phyloP scores from a whole-genome alignment of 176 grass and related monocot genomes.

The Triticum aestivum region DNA sequence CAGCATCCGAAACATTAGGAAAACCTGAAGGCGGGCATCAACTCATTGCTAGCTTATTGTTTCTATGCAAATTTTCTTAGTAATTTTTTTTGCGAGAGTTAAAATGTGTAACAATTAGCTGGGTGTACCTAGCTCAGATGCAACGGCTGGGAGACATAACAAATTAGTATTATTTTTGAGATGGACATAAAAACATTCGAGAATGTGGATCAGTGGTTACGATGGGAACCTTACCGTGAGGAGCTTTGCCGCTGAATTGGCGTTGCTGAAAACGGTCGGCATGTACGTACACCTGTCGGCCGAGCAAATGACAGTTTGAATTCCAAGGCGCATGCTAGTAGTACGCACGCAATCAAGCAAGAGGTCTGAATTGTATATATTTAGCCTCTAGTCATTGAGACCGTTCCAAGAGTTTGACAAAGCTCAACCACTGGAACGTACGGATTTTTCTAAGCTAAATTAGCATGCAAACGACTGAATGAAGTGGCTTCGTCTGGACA shows the following conservation, averaged over 20 bases:
- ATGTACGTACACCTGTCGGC: constrained; percentile 26
- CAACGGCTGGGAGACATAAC: no score
- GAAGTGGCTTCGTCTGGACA: no score
- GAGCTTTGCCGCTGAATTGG: constrained; percentile 20
- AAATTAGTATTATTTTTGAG: no score
- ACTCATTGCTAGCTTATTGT: no score
- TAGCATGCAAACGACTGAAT: no score
- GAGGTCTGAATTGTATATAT: not conserved
- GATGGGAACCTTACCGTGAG: constrained; percentile 6
- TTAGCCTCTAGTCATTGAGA: not conserved
- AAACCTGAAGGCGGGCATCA: no score
- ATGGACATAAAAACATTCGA: not conserved
- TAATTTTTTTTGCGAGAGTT: no score
- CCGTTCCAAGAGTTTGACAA: not conserved
- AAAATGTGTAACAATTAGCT: not conserved
- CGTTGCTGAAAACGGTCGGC: constrained; percentile 6
- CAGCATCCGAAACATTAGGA: no score
- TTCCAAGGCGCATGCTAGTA: not conserved
- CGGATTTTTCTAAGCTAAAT: no score
- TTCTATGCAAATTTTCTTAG: no score
- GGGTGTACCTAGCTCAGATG: no score
- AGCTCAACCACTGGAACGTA: not conserved
- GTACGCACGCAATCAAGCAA: not conserved
- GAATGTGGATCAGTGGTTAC: not conserved
- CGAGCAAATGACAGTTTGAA: constrained; percentile 24